Evolutionary conservation across 305 asterid genomes (phyloP), one percentile per base, ranked within the genome.

Genomic region (Fraxinus dipetala): DNA sequence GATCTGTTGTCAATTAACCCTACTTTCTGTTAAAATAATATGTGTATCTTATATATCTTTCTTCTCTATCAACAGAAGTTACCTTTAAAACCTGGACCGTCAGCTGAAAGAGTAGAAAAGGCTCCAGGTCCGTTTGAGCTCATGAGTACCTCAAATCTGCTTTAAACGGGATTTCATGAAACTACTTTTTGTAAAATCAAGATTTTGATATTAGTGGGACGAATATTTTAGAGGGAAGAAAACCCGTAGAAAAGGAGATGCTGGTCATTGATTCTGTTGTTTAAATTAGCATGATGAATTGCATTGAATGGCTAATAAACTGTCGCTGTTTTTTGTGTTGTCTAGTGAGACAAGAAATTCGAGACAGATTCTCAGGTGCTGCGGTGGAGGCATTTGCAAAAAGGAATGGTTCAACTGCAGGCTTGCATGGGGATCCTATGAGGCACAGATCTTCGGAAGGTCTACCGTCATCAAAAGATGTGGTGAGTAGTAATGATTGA

Each of bases 391-490:
- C 92, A 22, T 90, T 91, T 84, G 84, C 91, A 70, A 87, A 95
- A 85, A 94, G 89, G 85, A 90, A 84, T 38, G 83, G 87, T 81
- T 85, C 95, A 59, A 87, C 89, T 73, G 54, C 91, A 26, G 96
- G 92, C 77, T 80, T 89, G 89, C 97, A 83, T 67, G 94, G 90
- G 76, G 96, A 93, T 77, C 85, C 79, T 63, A 87, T 85, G 16
- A 90, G 91, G 81, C 91, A 87, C 86, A 91, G 92, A 88, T 56
- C 93, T 82, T 85, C 92, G 0, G 95, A 90, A 1, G 90, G 88
- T 72, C 81, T 85, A 24, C 95, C 94, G 7, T 85, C 94, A 45
- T 91, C 98, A 73, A 94, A 94, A 75, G 96, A 91, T 24, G 95
- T 92, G 97, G 98, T 94, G 83, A 73, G 89, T 76, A 72, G 83